Percentiles rank a stretch among this genome's conserved stretches.
Evolutionary conservation across 495 filamentous ascomycete genomes (phyloP).

Genomic region (Hypoxylon crocopeplum): DNA sequence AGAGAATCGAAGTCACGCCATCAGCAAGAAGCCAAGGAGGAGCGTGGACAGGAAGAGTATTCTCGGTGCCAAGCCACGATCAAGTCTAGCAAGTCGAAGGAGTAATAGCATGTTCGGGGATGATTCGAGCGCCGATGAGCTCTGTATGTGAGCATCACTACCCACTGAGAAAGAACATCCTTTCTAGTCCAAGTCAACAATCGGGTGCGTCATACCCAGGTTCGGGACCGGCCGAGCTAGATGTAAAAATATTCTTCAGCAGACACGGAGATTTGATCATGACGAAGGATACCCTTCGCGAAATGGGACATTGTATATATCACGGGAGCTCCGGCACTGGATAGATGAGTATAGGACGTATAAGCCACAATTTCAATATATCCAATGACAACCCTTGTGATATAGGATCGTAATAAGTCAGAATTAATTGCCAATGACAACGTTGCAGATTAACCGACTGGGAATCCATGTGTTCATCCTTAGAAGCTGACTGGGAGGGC

Average conservation of each 20-base stretch:
- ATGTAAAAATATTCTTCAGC: constrained; percentile 7
- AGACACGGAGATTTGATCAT: constrained; percentile 2
- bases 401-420: neutral
- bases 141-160: constrained; percentile 38
- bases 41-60: constrained; percentile 23
- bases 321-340: neutral
- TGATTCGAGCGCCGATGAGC: constrained; percentile 48
- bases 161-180: neutral
- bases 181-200: too few relatives aligned
- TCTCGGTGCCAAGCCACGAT: constrained; percentile 14
- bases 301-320: constrained; percentile 12
- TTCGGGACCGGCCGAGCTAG: neutral
- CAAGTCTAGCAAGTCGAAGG: constrained; percentile 19
- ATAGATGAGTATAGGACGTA: neutral
- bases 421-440: neutral
- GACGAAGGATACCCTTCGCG: neutral
- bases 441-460: neutral
- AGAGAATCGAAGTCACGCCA: constrained; percentile 22
- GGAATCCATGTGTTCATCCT: constrained; percentile 30
- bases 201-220: neutral
- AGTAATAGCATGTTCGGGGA: constrained; percentile 11
- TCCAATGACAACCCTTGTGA: neutral
- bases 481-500: neutral
- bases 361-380: neutral
- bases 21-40: constrained; percentile 33